Evolutionary conservation across 768 basidiomycete species (phyloP).

Genomic region (Hydnomerulius pinastri): DNA sequence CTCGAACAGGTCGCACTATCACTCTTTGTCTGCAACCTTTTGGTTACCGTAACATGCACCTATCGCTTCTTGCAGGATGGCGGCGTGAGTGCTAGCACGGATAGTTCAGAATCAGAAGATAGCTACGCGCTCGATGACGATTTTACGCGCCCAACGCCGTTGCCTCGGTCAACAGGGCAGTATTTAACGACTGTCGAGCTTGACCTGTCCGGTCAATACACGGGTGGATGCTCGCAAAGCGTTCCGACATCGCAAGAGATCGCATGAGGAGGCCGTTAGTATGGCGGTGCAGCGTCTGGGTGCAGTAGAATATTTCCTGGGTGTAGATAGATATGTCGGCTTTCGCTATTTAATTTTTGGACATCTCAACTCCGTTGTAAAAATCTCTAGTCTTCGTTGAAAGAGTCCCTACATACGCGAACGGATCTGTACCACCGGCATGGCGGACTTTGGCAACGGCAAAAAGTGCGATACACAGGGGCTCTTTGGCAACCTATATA

Average conservation of each 20-base stretch:
- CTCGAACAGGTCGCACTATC: constrained; percentile 15
- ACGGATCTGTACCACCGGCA: too few species aligned
- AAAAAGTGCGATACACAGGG: too few species aligned
- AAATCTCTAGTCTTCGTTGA: too few species aligned
- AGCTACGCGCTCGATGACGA: constrained; percentile 10
- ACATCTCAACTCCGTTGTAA: too few species aligned
- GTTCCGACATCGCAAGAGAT: not conserved
- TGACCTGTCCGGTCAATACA: not conserved
- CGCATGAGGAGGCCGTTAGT: too few species aligned
- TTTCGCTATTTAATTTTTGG: too few species aligned
- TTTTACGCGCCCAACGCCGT: constrained; percentile 9
- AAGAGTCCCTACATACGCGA: too few species aligned
- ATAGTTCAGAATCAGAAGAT: not conserved
- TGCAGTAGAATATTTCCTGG: too few species aligned
- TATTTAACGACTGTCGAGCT: constrained; percentile 13
- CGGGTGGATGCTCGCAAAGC: not conserved
- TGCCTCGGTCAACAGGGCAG: not conserved
- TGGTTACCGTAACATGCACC: constrained; percentile 22
- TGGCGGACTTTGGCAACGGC: too few species aligned
- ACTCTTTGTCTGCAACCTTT: constrained; percentile 21
- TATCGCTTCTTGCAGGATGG: constrained; percentile 13
- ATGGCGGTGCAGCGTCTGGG: too few species aligned
- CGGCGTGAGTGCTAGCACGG: not conserved
- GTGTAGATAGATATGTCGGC: too few species aligned
- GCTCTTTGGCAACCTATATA: too few species aligned